Evolutionary conservation across 2,329 filamentous ascomycete genomes (phyloP).

Genomic region (Cladosporium sp.): DNA sequence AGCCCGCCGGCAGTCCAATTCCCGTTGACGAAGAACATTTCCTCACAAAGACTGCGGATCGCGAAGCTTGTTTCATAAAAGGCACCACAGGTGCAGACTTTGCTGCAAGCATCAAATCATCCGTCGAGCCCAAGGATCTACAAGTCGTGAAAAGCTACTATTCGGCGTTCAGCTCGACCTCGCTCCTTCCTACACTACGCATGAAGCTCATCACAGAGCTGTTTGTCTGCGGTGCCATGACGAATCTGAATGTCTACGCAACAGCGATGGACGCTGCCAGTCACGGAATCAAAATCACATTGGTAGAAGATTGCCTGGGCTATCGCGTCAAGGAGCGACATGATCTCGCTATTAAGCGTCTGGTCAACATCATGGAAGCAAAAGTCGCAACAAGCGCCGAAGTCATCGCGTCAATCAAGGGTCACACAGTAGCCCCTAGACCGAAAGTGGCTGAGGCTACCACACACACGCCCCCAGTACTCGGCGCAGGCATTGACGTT

Average conservation of each 20-base stretch:
- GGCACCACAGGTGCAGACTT: slow-evolving; percentile 48
- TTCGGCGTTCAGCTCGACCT: slow-evolving; percentile 76
- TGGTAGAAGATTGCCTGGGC: slow-evolving; percentile 85
- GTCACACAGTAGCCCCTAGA: background rate
- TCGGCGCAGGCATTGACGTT: slow-evolving; percentile 3
- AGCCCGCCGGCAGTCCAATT: background rate
- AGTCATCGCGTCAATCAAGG: slow-evolving; percentile 16
- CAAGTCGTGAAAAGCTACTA: slow-evolving; percentile 71
- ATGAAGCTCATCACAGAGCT: slow-evolving; percentile 84
- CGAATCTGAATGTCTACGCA: slow-evolving; percentile 84
- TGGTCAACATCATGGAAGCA: slow-evolving; percentile 72
- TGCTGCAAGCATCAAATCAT: slow-evolving; percentile 44
- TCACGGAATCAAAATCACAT: slow-evolving; percentile 80
- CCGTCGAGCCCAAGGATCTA: slow-evolving; percentile 51
- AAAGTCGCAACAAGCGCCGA: slow-evolving; percentile 58
- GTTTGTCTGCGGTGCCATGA: slow-evolving; percentile 80
- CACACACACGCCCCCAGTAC: background rate
- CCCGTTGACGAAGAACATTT: slow-evolving; percentile 43
- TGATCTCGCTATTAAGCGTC: slow-evolving; percentile 62
- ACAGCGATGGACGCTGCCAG: slow-evolving; percentile 86
- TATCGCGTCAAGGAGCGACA: slow-evolving; percentile 69
- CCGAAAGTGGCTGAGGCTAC: slow-evolving; percentile 9
- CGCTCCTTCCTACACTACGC: slow-evolving; percentile 71
- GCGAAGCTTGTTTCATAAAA: slow-evolving; percentile 39
- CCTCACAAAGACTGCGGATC: slow-evolving; percentile 34